Conservation (phyloP, 495 filamentous ascomycete genomes). For the Penicillium herquei region DNA sequence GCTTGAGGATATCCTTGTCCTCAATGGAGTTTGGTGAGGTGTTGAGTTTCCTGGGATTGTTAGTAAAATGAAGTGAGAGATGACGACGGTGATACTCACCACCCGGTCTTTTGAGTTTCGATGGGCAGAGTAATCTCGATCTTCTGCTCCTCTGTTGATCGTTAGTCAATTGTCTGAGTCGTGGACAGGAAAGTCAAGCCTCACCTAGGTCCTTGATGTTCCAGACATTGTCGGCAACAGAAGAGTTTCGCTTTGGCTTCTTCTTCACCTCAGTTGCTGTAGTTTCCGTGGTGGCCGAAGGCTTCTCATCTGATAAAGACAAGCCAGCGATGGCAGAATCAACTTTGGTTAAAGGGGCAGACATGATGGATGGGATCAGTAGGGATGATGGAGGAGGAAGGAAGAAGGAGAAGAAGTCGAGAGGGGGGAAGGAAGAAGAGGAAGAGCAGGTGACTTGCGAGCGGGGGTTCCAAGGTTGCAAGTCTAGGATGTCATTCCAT, state of each 20-base stretch:
- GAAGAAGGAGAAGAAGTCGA: conserved; percentile 22
- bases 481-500: conserved; percentile 31
- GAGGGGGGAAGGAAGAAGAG: conserved; percentile 24
- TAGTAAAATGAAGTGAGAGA: not conserved
- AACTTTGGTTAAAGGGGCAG: conserved; percentile 74
- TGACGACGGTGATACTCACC: conserved; percentile 54
- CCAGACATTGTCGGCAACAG: conserved; percentile 63
- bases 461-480: conserved; percentile 11
- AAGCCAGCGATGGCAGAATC: conserved; percentile 83
- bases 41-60: conserved; percentile 76
- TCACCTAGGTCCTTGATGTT: conserved; percentile 86
- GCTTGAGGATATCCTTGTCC: conserved; percentile 78
- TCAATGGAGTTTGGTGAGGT: conserved; percentile 72
- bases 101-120: conserved; percentile 87
- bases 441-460: conserved; percentile 35
- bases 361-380: conserved; percentile 43
- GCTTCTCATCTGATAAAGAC: conserved; percentile 62
- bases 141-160: conserved; percentile 64
- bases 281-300: conserved; percentile 13
- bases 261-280: conserved; percentile 32
- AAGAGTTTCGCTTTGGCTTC: conserved; percentile 62
- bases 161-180: conserved; percentile 16
- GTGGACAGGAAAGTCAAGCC: conserved; percentile 21
- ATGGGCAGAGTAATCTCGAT: conserved; percentile 75
- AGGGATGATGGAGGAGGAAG: conserved; percentile 18